Base-by-base conservation (phyloP, 2,329 filamentous ascomycete genomes). In the Chaetomiaceae sp. region DNA sequence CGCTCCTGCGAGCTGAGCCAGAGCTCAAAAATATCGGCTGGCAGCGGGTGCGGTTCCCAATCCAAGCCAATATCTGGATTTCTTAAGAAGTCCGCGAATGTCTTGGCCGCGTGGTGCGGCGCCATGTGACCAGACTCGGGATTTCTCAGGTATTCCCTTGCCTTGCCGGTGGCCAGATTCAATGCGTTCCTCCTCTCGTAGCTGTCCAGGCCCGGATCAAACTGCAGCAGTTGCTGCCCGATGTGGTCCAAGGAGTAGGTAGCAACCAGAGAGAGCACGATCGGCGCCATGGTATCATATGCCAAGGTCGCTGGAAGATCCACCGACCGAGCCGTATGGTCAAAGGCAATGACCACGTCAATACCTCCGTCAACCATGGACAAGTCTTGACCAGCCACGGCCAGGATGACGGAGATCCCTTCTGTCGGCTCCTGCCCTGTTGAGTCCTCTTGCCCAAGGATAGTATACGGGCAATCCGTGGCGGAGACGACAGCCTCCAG, bases 211-310 rank as follows among this genome's bases (percentile, higher is more conserved):
- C 63, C 58, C 2, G 67, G 63, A 2, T 68, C 66, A 21, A 78
- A 63, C 12, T 71, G 67, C 2, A 66, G 64, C 21, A 81, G 65
- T 14, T 72, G 67, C 43, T 75, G 64, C 50, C 75, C 73, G 37
- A 82, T 70, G 52, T 83, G 79, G 61, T 83, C 78, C 33, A 82
- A 71, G 1, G 78, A 77, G 55, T 75, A 72, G 2, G 70, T 73
- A 5, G 71, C 74, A 5, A 76, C 73, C 5, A 82, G 68, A 0
- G 68, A 66, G 48, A 83, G 60, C 1, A 78, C 63, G n/a, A 78
- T 59, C 0, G 75, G 76, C 13, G 59, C 31, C 14, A 60, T 56
- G 1, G 49, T 48, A 1, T 56, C 49, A 40, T 45, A 55, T 9
- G 25, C 39, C 55, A 65, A 43, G 44, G 62, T 53, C 49, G 65